Evolutionary conservation across 331 rosid species (phyloP), one percentile per base, ranked within the genome.

Genomic region (Malus hybrid): DNA sequence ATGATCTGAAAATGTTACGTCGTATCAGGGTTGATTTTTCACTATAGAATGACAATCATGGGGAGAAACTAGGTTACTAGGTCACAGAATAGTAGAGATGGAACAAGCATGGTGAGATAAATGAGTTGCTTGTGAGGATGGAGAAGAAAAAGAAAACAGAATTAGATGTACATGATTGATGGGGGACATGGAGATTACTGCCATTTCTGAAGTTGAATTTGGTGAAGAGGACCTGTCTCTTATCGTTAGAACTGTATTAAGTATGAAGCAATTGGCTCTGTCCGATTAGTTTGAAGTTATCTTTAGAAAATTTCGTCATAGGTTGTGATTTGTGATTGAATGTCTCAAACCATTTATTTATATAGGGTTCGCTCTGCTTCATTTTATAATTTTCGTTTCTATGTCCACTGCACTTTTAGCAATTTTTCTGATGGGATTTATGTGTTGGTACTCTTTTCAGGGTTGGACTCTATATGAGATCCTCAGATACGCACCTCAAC

Each of bases 401-500:
- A 19, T 54, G 44, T 36, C 76, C n/a, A 19, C 15, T 71, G 64
- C 39, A 10, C 42, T 33, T 33, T 10, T 66, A 60, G 73, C 39
- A 22, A 48, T 66, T 10, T 22, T n/a, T 73, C 39, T 22, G 12
- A 50, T 34, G 27, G 14, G 36, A 36, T 20, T 65, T 75, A 19
- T 73, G 65, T 52, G 14, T 11, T 32, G 69, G 32, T 29, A 32
- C 10, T 72, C 74, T 28, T 68, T 70, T 29, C 60, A 94, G 99
- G 99, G 99, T 76, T 94, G 99, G 99, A 94, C 99, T 6, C 54
- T 94, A 31, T 94, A 9, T 83, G 99, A 94, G 92, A 92, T 94
- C 63, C 50, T 94, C 70, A 82, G 96, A 82, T 94, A 94, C 74
- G 97, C 99, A 28, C 97, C 97, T 65, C 92, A 86, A 82, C 99